Conservation (phyloP, 2,329 filamentous ascomycete genomes). For the Trichoderma endophyticum region DNA sequence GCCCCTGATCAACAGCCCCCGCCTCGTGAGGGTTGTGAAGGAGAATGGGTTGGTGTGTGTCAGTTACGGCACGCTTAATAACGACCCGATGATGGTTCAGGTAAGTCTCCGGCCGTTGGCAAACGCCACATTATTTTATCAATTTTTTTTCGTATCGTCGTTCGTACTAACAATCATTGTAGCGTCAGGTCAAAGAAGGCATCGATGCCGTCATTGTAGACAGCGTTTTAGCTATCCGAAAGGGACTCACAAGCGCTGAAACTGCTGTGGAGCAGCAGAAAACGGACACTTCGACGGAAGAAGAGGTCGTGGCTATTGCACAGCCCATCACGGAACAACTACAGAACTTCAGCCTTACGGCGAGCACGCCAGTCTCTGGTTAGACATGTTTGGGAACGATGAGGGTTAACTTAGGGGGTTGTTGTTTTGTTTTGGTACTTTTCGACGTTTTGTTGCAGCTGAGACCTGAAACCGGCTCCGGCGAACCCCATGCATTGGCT, state of each 20-base stretch:
- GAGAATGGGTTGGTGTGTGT: constrained; percentile 92
- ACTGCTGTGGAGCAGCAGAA: constrained; percentile 22
- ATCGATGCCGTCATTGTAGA: constrained; percentile 99
- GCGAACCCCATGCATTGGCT: background rate
- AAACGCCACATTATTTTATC: background rate
- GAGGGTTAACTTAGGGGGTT: background rate
- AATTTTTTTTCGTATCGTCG: background rate
- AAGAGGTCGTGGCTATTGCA: background rate
- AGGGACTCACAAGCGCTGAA: constrained; percentile 65
- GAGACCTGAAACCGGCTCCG: background rate
- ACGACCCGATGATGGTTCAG: constrained; percentile 80
- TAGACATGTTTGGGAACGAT: background rate
- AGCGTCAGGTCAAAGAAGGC: constrained; percentile 88
- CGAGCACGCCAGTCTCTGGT: background rate
- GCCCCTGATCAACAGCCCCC: constrained; percentile 82
- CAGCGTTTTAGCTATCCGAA: constrained; percentile 85
- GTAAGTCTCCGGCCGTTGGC: constrained; percentile 47
- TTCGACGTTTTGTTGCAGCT: background rate
- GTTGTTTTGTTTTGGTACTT: background rate
- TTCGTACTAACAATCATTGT: constrained; percentile 23
- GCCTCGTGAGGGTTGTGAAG: constrained; percentile 89
- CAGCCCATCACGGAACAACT: constrained; percentile 3
- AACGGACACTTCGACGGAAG: background rate
- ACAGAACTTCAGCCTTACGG: constrained; percentile 14
- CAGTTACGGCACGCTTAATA: constrained; percentile 88